These are phyloP conservation scores for Priceomyces castillae DNA, from an alignment of 805 yeast species.

Conservation along the genomic window DNA sequence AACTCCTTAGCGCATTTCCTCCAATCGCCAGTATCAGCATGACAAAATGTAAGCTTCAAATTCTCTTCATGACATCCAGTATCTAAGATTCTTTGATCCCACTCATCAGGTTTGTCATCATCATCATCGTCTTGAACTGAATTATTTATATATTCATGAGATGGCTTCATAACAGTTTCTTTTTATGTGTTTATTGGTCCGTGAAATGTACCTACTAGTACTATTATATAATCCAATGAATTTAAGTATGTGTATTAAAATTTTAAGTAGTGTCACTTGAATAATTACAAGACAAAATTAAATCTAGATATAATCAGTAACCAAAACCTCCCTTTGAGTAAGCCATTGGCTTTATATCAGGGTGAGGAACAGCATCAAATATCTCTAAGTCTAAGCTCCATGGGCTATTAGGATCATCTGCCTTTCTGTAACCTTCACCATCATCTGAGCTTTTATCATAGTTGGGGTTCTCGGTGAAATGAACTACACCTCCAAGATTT, in stretches of 20 bases:
- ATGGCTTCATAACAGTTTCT: neutral
- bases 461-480: slow-evolving; percentile 49
- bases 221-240: too few relatives aligned
- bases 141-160: neutral
- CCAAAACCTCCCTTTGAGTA: slow-evolving; percentile 53
- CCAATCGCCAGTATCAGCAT: slow-evolving; percentile 48
- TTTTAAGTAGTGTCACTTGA: neutral
- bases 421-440: slow-evolving; percentile 40
- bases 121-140: slow-evolving; percentile 9
- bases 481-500: slow-evolving; percentile 85
- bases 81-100: slow-evolving; percentile 45
- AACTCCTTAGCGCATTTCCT: slow-evolving; percentile 41
- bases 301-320: slow-evolving; percentile 17
- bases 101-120: slow-evolving; percentile 45
- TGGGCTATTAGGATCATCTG: slow-evolving; percentile 39
- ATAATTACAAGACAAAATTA: neutral
- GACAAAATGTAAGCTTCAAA: slow-evolving; percentile 39
- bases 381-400: slow-evolving; percentile 53
- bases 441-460: slow-evolving; percentile 46
- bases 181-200: too few relatives aligned
- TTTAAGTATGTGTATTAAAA: neutral
- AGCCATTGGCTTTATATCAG: slow-evolving; percentile 92
- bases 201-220: too few relatives aligned
- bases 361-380: slow-evolving; percentile 85
- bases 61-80: slow-evolving; percentile 46